phyloP scores from a whole-genome alignment of 2,329 filamentous ascomycete genomes.

The Ustulina deusta region DNA sequence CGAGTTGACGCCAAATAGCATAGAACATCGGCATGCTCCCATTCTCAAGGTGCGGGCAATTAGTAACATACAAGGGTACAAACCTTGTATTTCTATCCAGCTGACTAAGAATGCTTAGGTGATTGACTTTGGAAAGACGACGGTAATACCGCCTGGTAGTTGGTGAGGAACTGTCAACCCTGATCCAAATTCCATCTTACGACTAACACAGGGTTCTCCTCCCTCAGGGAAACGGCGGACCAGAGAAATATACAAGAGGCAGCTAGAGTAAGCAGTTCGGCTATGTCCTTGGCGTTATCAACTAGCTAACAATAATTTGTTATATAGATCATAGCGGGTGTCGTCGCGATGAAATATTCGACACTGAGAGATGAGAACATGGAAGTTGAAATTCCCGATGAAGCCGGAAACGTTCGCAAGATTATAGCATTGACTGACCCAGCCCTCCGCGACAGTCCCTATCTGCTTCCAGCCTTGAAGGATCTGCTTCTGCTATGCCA shows the following conservation, averaged over 20 bases:
- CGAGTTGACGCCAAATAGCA: neutral
- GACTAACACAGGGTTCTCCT: neutral
- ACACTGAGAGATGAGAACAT: constrained; percentile 13
- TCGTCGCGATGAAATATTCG: constrained; percentile 19
- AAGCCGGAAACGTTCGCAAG: neutral
- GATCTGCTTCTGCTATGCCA: constrained; percentile 17
- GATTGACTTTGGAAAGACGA: constrained; percentile 14
- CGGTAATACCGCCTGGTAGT: constrained; percentile 1
- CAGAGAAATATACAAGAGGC: constrained; percentile 20
- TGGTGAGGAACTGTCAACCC: neutral
- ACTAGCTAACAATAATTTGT: neutral
- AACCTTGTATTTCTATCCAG: neutral
- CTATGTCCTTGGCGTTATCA: too few relatives aligned
- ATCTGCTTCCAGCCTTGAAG: constrained; percentile 5
- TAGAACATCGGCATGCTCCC: constrained; percentile 8
- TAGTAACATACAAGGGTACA: too few relatives aligned
- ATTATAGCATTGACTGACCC: constrained; percentile 11
- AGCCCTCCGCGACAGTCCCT: constrained; percentile 9
- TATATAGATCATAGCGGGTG: constrained; percentile 4
- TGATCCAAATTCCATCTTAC: neutral
- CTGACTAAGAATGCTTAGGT: neutral
- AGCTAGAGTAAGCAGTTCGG: constrained; percentile 3
- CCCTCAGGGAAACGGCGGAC: constrained; percentile 3
- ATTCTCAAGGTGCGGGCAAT: constrained; percentile 27
- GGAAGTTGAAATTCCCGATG: constrained; percentile 8